These are phyloP conservation scores for Monosporascus sp. DNA, from an alignment of 2,329 filamentous ascomycete genomes.

Conservation along the genomic window DNA sequence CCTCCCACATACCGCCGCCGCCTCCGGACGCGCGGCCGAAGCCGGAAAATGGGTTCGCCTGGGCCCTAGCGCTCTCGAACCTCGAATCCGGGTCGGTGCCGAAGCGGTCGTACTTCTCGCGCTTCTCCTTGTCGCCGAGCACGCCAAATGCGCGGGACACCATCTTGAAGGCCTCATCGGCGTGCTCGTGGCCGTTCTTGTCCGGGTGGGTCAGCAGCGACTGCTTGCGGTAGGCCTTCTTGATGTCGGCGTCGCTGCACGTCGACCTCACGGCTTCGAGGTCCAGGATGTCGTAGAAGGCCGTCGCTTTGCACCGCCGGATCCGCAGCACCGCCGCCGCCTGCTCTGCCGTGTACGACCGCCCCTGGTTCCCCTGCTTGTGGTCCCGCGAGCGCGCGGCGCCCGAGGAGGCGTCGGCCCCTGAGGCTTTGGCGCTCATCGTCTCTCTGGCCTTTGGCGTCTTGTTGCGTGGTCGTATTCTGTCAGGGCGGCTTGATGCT, in stretches of 20 bases:
- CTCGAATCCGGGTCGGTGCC: conserved; percentile 89
- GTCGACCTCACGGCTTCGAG: conserved; percentile 60
- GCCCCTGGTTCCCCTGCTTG: conserved; percentile 70
- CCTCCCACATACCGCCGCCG: conserved; percentile 66
- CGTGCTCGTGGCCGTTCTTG: conserved; percentile 94
- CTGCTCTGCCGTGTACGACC: conserved; percentile 82
- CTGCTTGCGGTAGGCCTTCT: conserved; percentile 95
- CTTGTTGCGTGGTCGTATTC: neutral
- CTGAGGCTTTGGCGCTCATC: conserved; percentile 50
- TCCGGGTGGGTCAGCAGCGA: conserved; percentile 94
- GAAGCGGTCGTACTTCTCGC: conserved; percentile 79
- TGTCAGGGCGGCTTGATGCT: neutral
- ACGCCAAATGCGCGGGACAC: conserved; percentile 91
- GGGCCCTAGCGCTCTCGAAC: conserved; percentile 62
- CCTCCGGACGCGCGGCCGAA: conserved; percentile 38
- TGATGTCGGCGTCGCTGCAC: conserved; percentile 79
- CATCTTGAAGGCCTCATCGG: conserved; percentile 98
- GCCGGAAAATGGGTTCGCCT: conserved; percentile 57
- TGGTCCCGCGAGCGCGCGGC: conserved; percentile 55
- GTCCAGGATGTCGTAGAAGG: conserved; percentile 92
- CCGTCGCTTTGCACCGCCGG: conserved; percentile 74
- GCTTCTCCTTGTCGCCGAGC: conserved; percentile 89
- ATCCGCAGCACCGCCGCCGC: conserved; percentile 89
- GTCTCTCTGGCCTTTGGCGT: conserved; percentile 12
- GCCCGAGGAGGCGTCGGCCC: conserved; percentile 42